phyloP scores from a whole-genome alignment of 305 asterid genomes.

The Fraxinus greggii region DNA sequence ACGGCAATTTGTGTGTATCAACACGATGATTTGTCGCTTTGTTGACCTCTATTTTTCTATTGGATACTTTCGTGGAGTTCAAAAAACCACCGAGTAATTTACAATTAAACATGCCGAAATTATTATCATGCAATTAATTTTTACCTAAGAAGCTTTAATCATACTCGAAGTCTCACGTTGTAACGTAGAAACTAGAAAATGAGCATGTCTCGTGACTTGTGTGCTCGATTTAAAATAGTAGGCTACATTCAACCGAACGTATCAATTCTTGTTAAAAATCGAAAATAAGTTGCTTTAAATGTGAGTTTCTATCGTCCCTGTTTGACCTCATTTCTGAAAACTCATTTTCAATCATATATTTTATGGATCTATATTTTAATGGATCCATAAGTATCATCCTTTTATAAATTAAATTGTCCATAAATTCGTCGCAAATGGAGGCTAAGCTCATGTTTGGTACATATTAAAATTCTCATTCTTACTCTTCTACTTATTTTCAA shows the following conservation, averaged over 20 bases:
- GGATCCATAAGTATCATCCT: background rate
- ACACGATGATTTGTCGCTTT: background rate
- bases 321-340: background rate
- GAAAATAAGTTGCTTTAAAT: no score
- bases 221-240: background rate
- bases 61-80: background rate
- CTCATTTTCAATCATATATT: no score
- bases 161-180: background rate
- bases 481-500: no score
- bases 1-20: background rate
- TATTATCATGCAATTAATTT: background rate
- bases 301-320: accelerated
- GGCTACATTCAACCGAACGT: background rate
- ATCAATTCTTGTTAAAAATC: background rate
- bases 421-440: background rate
- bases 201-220: background rate
- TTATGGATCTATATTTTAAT: no score
- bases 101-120: background rate
- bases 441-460: no score
- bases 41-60: background rate
- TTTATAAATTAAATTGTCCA: no score
- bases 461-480: no score
- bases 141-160: background rate
- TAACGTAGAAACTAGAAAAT: background rate
- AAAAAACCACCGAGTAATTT: background rate